Evolutionary conservation across 345 rosid species (phyloP).

Genomic region (Linum usitatissimum): DNA sequence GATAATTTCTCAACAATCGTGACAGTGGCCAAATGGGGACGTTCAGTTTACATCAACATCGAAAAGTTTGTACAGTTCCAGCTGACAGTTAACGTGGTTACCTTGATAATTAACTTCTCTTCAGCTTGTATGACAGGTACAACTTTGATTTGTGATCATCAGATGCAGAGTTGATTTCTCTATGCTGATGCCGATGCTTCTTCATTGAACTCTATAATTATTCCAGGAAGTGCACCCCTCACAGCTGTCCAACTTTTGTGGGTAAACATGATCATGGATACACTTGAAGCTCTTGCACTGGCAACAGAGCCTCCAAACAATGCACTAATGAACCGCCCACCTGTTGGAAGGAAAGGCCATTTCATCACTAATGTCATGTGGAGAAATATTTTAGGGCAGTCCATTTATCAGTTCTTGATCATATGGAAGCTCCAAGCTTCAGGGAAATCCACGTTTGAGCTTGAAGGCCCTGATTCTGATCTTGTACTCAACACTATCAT

Average conservation of each 20-base stretch:
- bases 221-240: constrained; percentile 23
- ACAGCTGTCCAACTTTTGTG: constrained; percentile 29
- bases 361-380: constrained; percentile 88
- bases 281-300: constrained; percentile 27
- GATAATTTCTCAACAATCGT: constrained; percentile 92
- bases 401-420: constrained; percentile 37
- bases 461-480: constrained; percentile 39
- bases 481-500: constrained; percentile 21
- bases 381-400: constrained; percentile 88
- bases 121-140: constrained; percentile 93
- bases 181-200: constrained; percentile 6
- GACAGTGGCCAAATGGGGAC: constrained; percentile 95
- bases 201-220: neutral
- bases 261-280: constrained; percentile 31
- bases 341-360: constrained; percentile 37
- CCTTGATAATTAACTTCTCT: constrained; percentile 72
- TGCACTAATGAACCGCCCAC: constrained; percentile 21
- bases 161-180: neutral
- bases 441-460: constrained; percentile 17
- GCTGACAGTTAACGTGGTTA: constrained; percentile 81
- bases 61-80: constrained; percentile 97
- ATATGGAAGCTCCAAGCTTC: constrained; percentile 25
- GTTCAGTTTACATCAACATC: constrained; percentile 82
- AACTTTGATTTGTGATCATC: neutral
- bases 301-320: constrained; percentile 29